Base-by-base conservation (phyloP, 805 yeast genomes). In the Lipomyces starkeyi region DNA sequence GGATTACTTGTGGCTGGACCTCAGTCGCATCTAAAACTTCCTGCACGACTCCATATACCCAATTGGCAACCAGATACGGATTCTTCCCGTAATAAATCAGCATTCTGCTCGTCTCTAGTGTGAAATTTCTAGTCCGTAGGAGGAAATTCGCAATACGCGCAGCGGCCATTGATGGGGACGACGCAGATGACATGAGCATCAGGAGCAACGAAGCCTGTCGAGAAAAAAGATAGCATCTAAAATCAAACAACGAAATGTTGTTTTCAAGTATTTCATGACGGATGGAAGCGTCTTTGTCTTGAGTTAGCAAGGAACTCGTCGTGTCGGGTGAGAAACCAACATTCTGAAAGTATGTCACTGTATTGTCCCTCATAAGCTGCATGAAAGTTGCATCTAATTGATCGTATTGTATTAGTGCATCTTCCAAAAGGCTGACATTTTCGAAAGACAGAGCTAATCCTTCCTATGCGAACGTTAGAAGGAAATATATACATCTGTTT, bases 351-450 rank as follows among this genome's bases (percentile, higher is more conserved):
- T 65, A 76, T 1, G 77, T 64, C 6, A 83, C 71, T 35, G 79
- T 77, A 60, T 56, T 64, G 65, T 62, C 69, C 59, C 67, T 66
- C 57, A 63, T 68, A 43, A 66, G 73, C 43, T 65, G 73, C 37
- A 76, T 72, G 37, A 80, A 80, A 7, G 77, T 70, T 0, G 73
- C 66, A 20, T 82, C 80, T 5, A 90, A 73, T 35, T 79, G 80
- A 40, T 84, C 83, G 70, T 86, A 88, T 27, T 84, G 82, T 2
- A 76, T 78, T 47, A 88, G 75, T 0, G 94, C 83, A 62, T 90
- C 93, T 34, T 88, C 89, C 32, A 81, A 77, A 29, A 90, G 82
- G 32, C 83, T 83, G 79, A 91, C 81, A 58, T 84, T 84, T 64
- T 84, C 84, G 65, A 86, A 82, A 2, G 86, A 80, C 40, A 82